Conservation (phyloP, 768 basidiomycete species). For the Pleurotus citrinopileatus region DNA sequence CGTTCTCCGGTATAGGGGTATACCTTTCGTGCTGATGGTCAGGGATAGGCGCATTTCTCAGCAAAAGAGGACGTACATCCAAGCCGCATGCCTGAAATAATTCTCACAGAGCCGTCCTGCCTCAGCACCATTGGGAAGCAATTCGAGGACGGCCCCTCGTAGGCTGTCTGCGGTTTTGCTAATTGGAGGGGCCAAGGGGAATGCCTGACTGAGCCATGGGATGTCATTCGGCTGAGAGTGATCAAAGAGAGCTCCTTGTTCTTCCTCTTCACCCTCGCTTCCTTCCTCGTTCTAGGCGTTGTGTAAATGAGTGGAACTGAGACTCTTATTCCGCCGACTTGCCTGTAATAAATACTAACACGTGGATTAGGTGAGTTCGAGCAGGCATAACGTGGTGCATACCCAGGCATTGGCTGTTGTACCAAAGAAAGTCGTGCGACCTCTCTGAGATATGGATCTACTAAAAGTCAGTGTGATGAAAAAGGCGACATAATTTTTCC, state of each 20-base stretch:
- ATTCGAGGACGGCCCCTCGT: constrained; percentile 40
- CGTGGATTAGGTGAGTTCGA: background rate
- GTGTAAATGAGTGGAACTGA: constrained; percentile 24
- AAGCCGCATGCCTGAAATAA: constrained; percentile 67
- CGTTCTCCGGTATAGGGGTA: constrained; percentile 57
- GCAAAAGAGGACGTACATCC: constrained; percentile 51
- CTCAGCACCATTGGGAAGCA: constrained; percentile 39
- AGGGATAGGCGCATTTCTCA: constrained; percentile 8
- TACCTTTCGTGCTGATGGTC: constrained; percentile 43
- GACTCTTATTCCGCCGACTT: constrained; percentile 16
- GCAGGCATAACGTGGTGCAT: constrained; percentile 21
- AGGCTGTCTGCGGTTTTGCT: constrained; percentile 41
- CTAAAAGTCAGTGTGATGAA: constrained; percentile 13
- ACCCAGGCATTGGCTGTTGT: constrained; percentile 70
- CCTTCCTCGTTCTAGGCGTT: constrained; percentile 47
- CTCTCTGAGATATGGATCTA: constrained; percentile 61
- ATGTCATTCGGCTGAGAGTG: constrained; percentile 46
- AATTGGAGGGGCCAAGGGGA: constrained; percentile 50
- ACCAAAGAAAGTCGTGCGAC: constrained; percentile 64
- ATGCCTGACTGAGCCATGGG: constrained; percentile 58
- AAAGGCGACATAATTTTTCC: constrained; percentile 18
- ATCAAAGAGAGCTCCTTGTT: constrained; percentile 32
- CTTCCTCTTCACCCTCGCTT: constrained; percentile 14
- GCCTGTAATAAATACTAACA: constrained; percentile 65
- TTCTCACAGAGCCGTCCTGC: constrained; percentile 42